Percentiles rank a stretch among this genome's conserved stretches.
Conservation (phyloP, 192 early-diverging fungal species). For the Coemansia sp. region DNA sequence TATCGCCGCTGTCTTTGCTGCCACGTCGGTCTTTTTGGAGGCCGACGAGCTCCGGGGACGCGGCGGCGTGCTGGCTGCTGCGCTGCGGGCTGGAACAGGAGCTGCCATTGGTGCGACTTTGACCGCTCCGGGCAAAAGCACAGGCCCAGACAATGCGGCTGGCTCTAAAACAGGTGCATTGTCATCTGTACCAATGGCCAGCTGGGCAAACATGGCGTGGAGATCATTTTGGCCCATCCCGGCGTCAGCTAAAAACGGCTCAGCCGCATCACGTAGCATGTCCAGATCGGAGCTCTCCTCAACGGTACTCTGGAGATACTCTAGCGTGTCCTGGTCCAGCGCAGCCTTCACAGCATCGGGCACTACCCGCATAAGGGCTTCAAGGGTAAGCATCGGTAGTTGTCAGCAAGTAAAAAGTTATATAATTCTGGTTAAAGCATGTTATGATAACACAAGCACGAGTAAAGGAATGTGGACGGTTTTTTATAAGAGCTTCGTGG, state of each 20-base stretch:
- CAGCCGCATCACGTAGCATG: constrained; percentile 61
- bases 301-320: constrained; percentile 50
- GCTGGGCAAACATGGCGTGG: constrained; percentile 52
- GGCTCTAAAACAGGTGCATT: constrained; percentile 6
- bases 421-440: background rate
- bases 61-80: background rate
- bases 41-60: background rate
- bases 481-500: background rate
- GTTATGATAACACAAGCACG: background rate
- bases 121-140: constrained; percentile 11
- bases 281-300: constrained; percentile 42
- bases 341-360: constrained; percentile 31
- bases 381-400: constrained; percentile 25
- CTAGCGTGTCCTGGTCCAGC: constrained; percentile 55
- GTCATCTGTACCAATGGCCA: constrained; percentile 7
- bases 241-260: constrained; percentile 64
- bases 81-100: background rate
- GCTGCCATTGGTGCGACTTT: background rate
- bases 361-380: constrained; percentile 23
- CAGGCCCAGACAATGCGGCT: background rate
- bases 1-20: constrained; percentile 16
- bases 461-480: background rate
- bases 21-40: constrained; percentile 11
- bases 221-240: constrained; percentile 59
- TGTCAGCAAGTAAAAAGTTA: background rate